These are phyloP conservation scores for Lodderomyces pseudojiufengensis DNA, from an alignment of 1,139 yeast species.

Conservation along the genomic window DNA sequence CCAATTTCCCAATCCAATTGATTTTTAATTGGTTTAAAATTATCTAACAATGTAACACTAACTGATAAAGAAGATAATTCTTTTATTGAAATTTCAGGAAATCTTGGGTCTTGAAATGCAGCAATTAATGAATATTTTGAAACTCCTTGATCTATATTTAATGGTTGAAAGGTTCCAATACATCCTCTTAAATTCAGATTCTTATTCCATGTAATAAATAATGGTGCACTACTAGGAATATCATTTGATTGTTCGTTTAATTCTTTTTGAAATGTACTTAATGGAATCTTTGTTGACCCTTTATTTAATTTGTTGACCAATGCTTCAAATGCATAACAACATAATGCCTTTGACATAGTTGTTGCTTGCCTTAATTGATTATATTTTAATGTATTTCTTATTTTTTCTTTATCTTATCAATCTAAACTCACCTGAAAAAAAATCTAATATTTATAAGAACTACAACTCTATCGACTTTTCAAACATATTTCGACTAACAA, in stretches of 20 bases:
- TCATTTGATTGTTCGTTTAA: constrained; percentile 19
- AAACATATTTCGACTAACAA: too few species aligned
- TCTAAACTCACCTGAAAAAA: too few species aligned
- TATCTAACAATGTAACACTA: constrained; percentile 61
- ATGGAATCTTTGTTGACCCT: constrained; percentile 15
- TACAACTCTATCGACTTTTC: too few species aligned
- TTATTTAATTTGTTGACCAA: constrained; percentile 22
- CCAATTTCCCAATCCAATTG: constrained; percentile 80
- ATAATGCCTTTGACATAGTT: constrained; percentile 33
- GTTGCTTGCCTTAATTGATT: not conserved
- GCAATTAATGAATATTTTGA: constrained; percentile 61
- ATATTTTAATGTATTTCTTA: not conserved
- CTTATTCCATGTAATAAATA: constrained; percentile 87
- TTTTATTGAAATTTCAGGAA: constrained; percentile 52
- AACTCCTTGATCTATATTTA: constrained; percentile 54
- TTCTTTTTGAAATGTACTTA: constrained; percentile 17
- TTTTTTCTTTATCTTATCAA: too few species aligned
- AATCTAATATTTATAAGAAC: too few species aligned
- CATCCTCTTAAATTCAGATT: constrained; percentile 71
- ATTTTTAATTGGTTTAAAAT: constrained; percentile 50
- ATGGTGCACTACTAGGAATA: constrained; percentile 49
- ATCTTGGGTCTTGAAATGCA: constrained; percentile 73
- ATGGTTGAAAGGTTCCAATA: constrained; percentile 73
- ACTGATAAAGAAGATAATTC: constrained; percentile 50
- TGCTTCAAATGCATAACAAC: constrained; percentile 39